Evolutionary conservation across 139 green algal genomes (phyloP).

Genomic region (Pedinophyceae sp.): DNA sequence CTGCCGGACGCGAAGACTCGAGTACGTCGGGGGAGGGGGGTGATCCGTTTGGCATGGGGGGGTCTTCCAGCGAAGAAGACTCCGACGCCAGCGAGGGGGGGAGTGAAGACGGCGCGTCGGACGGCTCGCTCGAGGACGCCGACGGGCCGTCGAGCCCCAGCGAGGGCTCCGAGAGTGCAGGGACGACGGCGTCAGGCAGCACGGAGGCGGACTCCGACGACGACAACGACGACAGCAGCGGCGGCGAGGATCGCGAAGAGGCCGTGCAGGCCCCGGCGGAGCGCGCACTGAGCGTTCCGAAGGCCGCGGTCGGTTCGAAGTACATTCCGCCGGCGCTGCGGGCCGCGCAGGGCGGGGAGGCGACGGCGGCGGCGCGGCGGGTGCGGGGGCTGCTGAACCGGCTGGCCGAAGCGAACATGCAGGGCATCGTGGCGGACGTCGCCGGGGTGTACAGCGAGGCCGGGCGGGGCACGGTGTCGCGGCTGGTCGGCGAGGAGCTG

Average conservation of each 20-base stretch:
- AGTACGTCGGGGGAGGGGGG: background rate
- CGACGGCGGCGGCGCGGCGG: slow-evolving; percentile 19
- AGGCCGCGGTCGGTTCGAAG: slow-evolving; percentile 1
- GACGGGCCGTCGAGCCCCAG: background rate
- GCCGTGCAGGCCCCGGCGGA: too few species aligned
- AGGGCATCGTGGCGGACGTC: slow-evolving; percentile 35
- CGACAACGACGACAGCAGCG: slow-evolving; percentile 6
- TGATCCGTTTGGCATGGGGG: background rate
- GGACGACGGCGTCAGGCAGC: too few species aligned
- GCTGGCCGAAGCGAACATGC: slow-evolving; percentile 52
- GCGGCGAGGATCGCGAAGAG: background rate
- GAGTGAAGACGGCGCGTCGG: slow-evolving; percentile 7
- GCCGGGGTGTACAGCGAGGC: slow-evolving; percentile 29
- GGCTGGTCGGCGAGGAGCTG: slow-evolving; percentile 33
- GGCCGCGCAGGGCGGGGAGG: slow-evolving; percentile 7
- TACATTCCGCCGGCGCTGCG: slow-evolving; percentile 47
- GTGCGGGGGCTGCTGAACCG: slow-evolving; percentile 60
- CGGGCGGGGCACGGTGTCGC: slow-evolving; percentile 26
- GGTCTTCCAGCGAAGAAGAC: background rate
- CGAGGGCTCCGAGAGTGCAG: background rate
- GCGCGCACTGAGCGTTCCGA: background rate
- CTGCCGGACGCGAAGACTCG: slow-evolving; percentile 5
- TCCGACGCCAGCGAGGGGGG: background rate
- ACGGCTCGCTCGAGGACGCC: slow-evolving; percentile 2
- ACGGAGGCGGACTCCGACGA: background rate